Evolutionary conservation across 2,329 filamentous ascomycete genomes (phyloP).

Genomic region (Fusarium caatingaense): DNA sequence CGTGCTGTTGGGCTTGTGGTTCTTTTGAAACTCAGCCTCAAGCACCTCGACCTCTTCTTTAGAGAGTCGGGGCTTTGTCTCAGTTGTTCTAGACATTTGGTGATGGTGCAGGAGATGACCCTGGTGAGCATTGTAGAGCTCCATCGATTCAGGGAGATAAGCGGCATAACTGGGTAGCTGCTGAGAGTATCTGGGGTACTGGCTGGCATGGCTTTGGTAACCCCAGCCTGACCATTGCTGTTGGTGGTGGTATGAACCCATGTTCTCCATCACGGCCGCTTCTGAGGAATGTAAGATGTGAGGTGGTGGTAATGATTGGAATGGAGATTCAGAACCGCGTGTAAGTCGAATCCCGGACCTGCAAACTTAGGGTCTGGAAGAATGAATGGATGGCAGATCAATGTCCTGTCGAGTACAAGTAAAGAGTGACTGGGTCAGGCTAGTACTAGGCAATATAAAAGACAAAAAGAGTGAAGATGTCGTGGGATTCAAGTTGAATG

Average conservation of each 20-base stretch:
- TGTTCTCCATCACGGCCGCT: conserved; percentile 44
- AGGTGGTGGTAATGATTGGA: conserved; percentile 33
- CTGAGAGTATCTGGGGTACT: conserved; percentile 50
- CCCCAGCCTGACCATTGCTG: conserved; percentile 53
- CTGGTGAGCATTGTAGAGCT: conserved; percentile 53
- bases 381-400: conserved; percentile 31
- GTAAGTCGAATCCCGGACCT: conserved; percentile 14
- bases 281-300: conserved; percentile 26
- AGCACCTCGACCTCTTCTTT: conserved; percentile 70
- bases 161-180: conserved; percentile 51
- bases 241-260: conserved; percentile 52
- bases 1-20: conserved; percentile 72
- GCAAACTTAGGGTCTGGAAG: conserved; percentile 3
- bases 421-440: conserved; percentile 42
- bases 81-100: conserved; percentile 55
- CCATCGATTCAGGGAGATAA: conserved; percentile 55
- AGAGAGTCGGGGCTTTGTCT: conserved; percentile 65
- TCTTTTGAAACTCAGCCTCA: conserved; percentile 71
- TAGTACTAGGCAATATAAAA: conserved; percentile 26
- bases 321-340: conserved; percentile 29
- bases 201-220: conserved; percentile 47
- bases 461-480: conserved; percentile 39
- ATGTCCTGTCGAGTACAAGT: conserved; percentile 20
- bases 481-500: conserved; percentile 23
- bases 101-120: conserved; percentile 53